Evolutionary conservation across 306 rosid genomes (phyloP), one percentile per base, ranked within the genome.

Genomic region (Malus sieversii): DNA sequence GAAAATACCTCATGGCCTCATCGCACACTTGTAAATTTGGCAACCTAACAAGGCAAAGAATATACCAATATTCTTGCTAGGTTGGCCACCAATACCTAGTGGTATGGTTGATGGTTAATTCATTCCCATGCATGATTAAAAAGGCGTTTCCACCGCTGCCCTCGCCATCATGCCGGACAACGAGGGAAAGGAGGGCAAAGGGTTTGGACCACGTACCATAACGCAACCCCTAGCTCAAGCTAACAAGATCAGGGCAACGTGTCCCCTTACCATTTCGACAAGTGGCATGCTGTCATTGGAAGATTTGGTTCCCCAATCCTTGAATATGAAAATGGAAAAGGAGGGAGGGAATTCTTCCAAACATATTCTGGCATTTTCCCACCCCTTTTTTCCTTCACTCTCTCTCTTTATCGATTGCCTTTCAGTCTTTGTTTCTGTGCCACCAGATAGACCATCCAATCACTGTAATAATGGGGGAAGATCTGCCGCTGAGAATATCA

Each of bases 401-500:
- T 40, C 22, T 6, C 16, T 62, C 51, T 48, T 33, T 71, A n/a
- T 23, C 25, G 25, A 23, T 23, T 48, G 22, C 15, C 29, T 68
- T 78, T 53, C 42, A 61, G 72, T 82, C 77, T 77, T 77, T 78
- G 75, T 81, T 85, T 83, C 77, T 71, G 87, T 84, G 80, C 81
- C 87, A 85, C 84, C 87, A 73, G 71, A 82, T 84, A 79, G 75
- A 79, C 81, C 70, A 82, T 78, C 96, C 89, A 83, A 90, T 87
- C 86, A 83, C 32, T 81, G 85, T 71, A 83, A 82, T 82, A 84
- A 88, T 87, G 88, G 86, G 73, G 69, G 53, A 66, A 75, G 88
- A 84, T 87, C 87, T 87, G 70, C 46, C 45, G 80, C 77, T 85
- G 83, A 83, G 92, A 90, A 86, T 87, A 87, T 86, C 82, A 83